Base-by-base conservation (phyloP, 148 eudicot species). In the Rhododendron williamsianum region DNA sequence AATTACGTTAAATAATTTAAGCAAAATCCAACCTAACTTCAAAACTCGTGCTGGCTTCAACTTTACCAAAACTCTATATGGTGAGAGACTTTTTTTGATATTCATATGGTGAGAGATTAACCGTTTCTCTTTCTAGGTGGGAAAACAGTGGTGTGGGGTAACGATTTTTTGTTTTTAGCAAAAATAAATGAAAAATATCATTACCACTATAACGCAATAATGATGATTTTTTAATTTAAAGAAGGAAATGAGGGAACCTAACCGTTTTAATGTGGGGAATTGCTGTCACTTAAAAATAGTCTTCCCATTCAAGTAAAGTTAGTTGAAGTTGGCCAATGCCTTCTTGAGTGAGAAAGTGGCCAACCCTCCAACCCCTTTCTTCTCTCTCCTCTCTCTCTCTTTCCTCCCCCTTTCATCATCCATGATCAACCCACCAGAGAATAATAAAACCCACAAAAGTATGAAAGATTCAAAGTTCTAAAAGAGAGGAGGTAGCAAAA, bases 251-350 rank as follows among this genome's bases (percentile, higher is more conserved):
- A 36, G 46, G 60, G 43, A 46, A 87, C 91, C 91, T 81, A 86
- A 90, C 91, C 60, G 56, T 89, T 84, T 19, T 67, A 82, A 87
- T 89, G 80, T 81, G 85, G 87, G 49, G 84, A 76, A 73, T 81
- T 86, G 85, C 84, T 85, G 83, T 38, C 73, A 25, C 35, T 82
- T 83, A 85, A 91, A 89, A 91, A 89, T 69, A 91, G 91, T 91
- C 96, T 95, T 95, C 86, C 88, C 85, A 92, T 84, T 90, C 78
- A 94, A 94, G 95, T 91, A 54, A 54, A 54, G 98, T 91, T 91
- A 48, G 95, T 89, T 91, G 93, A 90, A 88, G 88, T 86, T 89
- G 92, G 88, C 82, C 88, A 76, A 80, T 80, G 60, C 80, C 87
- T 81, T 90, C 48, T 74, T 91, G 95, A 92, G 94, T 94, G 92